A percentile compares a stretch with the other conserved stretches of the same genome.
These are phyloP conservation scores for Hanseniaspora guilliermondii DNA, from an alignment of 805 yeast genomes.

Conservation along the genomic window DNA sequence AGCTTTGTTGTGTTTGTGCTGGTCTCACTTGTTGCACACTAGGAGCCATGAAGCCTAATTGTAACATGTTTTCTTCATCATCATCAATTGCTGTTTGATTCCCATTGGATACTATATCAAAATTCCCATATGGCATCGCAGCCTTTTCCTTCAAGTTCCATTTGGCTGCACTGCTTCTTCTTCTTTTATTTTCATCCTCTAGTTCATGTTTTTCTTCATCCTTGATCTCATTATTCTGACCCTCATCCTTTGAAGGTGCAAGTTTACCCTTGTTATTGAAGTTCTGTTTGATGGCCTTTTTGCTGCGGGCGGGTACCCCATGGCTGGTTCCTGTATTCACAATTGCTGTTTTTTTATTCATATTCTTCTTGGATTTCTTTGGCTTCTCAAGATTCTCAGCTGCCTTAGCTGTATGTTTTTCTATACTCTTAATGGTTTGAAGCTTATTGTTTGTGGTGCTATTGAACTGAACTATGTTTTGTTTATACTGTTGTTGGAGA, in stretches of 20 bases:
- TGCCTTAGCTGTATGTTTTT: not conserved
- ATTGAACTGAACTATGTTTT: constrained; percentile 10
- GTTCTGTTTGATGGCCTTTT: not conserved
- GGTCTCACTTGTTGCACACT: not conserved
- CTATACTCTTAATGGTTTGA: not conserved
- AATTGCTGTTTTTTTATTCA: not conserved
- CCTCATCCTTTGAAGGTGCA: not conserved
- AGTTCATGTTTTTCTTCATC: not conserved
- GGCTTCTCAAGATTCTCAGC: not conserved
- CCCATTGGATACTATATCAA: not conserved
- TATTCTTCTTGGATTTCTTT: not conserved
- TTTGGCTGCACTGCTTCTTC: constrained; percentile 4
- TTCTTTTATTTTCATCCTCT: not conserved
- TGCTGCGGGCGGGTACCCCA: not conserved
- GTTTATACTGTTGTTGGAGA: constrained; percentile 10
- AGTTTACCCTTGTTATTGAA: constrained; percentile 1
- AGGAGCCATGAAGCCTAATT: not conserved
- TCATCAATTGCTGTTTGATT: not conserved
- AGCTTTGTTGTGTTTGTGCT: not conserved
- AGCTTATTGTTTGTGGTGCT: constrained; percentile 4
- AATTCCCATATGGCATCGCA: constrained; percentile 9
- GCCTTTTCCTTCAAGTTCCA: constrained; percentile 13
- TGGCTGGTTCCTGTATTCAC: not conserved
- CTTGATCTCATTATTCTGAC: not conserved
- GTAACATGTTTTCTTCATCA: not conserved